Percentiles rank a stretch among this genome's conserved stretches.
Conservation (phyloP, 257 asterid genomes). For the Nicotiana sylvestris region DNA sequence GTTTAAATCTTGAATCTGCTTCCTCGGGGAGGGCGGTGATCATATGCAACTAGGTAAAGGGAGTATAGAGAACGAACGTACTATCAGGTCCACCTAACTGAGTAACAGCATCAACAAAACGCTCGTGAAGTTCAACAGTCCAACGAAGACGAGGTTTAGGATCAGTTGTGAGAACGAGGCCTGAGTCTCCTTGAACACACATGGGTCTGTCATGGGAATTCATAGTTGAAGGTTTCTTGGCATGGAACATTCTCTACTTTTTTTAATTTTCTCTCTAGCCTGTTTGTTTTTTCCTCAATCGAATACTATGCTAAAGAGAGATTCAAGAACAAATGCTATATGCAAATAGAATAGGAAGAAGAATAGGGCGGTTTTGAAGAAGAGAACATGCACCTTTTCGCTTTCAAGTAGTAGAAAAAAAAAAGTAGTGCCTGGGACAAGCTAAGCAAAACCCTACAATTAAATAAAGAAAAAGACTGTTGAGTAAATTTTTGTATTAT, state of each 20-base stretch:
- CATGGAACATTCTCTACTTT: slow-evolving; percentile 30
- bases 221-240: slow-evolving; percentile 34
- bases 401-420: not conserved
- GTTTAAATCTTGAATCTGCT: not conserved
- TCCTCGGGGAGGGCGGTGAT: not conserved
- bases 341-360: slow-evolving; percentile 15
- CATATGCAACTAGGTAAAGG: not conserved
- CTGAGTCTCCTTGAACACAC: slow-evolving; percentile 69
- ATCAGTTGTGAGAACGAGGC: slow-evolving; percentile 89
- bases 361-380: slow-evolving; percentile 22
- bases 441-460: slow-evolving; percentile 4
- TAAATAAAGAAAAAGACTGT: not conserved
- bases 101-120: slow-evolving; percentile 86
- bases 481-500: not conserved
- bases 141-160: slow-evolving; percentile 94
- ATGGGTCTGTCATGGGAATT: slow-evolving; percentile 32
- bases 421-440: slow-evolving; percentile 4
- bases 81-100: slow-evolving; percentile 97
- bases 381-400: slow-evolving; percentile 7
- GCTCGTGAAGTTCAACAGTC: slow-evolving; percentile 92
- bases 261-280: not conserved
- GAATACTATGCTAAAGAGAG: slow-evolving; percentile 20
- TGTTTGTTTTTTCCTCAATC: not conserved
- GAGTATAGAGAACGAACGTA: slow-evolving; percentile 5
- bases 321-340: slow-evolving; percentile 36